Evolutionary conservation across 805 yeast species (phyloP), one percentile per base, ranked within the genome.

Genomic region (Saccharomyces cerevisiae): DNA sequence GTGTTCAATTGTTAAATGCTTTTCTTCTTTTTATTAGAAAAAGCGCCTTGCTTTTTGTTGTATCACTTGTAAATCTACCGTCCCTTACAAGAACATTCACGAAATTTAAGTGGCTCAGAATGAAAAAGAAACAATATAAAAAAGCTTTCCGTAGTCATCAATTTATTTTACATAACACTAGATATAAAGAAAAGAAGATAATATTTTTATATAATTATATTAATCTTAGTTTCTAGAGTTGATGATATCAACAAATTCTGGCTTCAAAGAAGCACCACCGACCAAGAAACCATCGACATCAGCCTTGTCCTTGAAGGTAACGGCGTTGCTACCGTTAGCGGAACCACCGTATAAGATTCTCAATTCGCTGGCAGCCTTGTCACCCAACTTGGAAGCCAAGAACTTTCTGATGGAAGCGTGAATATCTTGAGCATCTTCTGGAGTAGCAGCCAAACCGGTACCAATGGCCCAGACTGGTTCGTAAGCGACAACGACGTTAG

Each of bases 391-490:
- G 68, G 80, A 76, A 64, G 82, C 78, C 73, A 94, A 81, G 81
- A 81, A 90, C 59, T 76, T 81, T 81, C 99, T 88, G 77, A 94
- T 89, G 65, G 80, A 80, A 72, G 81, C 81, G 79, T 94, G 99
- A 69, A 94, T 89, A 63, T 85, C 89, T 79, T 94, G 97, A 64
- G 99, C 99, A 72, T 94, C 99, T 64, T 87, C 88, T 64, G 99
- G 90, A 66, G 99, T 94, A 59, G 99, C 98, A 68, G 98, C 97
- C 71, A 94, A 83, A 71, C 99, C 99, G 66, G 98, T 91, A 74
- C 99, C 99, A 68, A 94, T 94, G 67, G 99, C 99, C 99, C 99
- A 94, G 64, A 94, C 96, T 67, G 99, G 99, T 80, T 94, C 99
- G 79, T 94, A 94, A 69, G 99, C 99, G 73, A 94, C 77, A 62